Evolutionary conservation across 768 basidiomycete genomes (phyloP), one percentile per base, ranked within the genome.

Genomic region (Suillus bovinus): DNA sequence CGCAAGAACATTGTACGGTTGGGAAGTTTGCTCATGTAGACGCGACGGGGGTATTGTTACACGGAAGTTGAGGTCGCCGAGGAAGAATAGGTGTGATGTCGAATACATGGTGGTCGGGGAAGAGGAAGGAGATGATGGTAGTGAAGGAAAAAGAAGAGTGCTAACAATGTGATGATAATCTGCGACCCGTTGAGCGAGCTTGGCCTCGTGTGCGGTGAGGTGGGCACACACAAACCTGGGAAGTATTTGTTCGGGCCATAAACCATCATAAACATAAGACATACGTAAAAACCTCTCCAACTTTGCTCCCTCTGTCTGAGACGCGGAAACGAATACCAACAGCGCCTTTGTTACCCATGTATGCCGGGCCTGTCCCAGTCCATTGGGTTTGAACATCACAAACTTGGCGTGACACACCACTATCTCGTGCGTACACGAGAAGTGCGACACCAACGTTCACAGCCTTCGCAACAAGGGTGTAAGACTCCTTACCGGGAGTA

Each of bases 331-430:
- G 83, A 46, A 94, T 81, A 16, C 91, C 95, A 3, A 97, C 94
- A 1, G 93, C 96, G 31, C 94, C 94, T 76, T 99, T 99, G 78
- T 99, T 97, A 7, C 92, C 93, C 91, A 97, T 91, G 67, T 84
- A 87, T 17, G 73, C 82, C 38, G 85, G 87, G 6, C 89, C 89
- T 63, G 79, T 85, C 8, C 91, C 89, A 0, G 88, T 91, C 87
- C 91, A 89, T 61, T 84, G 78, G 53, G 90, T 89, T 69, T 93
- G 81, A 39, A 91, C 84, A 67, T 91, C 84, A 63, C 79, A 76
- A 24, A 90, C 78, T 60, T 77, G 79, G 62, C 87, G 81, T 52
- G 83, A 86, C 57, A 91, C 65, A 22, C 84, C 78, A 34, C 85
- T 85, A 67, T 95, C 91, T 42, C 83, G 86, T 2, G 86, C 94